Evolutionary conservation across 257 asterid genomes (phyloP).

Genomic region (Solanum boliviense): DNA sequence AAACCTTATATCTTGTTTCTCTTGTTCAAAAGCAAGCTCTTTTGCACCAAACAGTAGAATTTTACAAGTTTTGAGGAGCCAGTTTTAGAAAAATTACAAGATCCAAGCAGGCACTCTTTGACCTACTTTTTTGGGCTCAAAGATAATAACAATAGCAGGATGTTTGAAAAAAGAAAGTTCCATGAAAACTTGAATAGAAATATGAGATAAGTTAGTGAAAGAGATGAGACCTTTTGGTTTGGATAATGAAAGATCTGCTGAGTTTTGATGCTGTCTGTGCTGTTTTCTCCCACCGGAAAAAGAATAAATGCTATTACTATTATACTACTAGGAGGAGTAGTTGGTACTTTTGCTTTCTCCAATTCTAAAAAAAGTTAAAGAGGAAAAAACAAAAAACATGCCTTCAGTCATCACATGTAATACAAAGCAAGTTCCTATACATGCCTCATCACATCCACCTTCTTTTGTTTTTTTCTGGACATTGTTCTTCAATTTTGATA

Average conservation of each 20-base stretch:
- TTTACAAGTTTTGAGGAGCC: not conserved
- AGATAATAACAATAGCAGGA: not conserved
- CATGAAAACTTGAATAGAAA: not conserved
- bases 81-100: not conserved
- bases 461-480: not conserved
- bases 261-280: not conserved
- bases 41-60: not conserved
- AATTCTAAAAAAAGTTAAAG: not conserved
- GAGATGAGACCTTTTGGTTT: not conserved
- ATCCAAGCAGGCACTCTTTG: not conserved
- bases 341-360: not conserved
- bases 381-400: not conserved
- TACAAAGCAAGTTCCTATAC: not conserved
- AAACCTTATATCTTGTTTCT: not conserved
- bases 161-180: not conserved
- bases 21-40: not conserved
- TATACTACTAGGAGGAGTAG: not conserved
- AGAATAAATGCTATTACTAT: not conserved
- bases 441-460: not conserved
- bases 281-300: constrained; percentile 2
- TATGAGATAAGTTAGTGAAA: not conserved
- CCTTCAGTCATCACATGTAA: not conserved
- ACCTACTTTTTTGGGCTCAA: not conserved
- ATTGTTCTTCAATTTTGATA: not conserved
- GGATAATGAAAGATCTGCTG: not conserved